These are phyloP conservation scores for Suillus occidentalis DNA, from an alignment of 768 basidiomycete genomes.

Conservation along the genomic window DNA sequence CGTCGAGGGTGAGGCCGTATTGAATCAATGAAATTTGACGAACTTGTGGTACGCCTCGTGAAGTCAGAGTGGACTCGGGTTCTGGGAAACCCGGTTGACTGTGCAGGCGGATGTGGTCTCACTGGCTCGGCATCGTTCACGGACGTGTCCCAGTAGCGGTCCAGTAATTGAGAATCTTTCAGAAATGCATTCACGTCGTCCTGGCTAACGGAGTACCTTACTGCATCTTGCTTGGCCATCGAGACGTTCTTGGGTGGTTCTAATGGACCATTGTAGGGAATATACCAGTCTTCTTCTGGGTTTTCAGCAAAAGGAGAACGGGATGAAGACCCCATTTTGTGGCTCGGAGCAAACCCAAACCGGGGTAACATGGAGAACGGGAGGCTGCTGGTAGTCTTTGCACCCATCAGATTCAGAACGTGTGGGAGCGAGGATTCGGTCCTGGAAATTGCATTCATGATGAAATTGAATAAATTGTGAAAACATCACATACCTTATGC, in stretches of 20 bases:
- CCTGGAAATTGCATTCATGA: background rate
- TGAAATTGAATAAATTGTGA: conserved; percentile 1
- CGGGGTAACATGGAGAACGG: conserved; percentile 41
- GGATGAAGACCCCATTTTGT: conserved; percentile 19
- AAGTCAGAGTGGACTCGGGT: conserved; percentile 42
- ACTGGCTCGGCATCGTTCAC: background rate
- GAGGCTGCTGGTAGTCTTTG: conserved; percentile 31
- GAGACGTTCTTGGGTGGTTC: conserved; percentile 38
- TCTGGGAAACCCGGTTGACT: conserved; percentile 4
- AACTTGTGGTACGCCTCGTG: conserved; percentile 38
- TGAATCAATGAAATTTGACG: conserved; percentile 40
- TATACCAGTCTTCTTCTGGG: conserved; percentile 55
- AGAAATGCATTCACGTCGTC: conserved; percentile 32
- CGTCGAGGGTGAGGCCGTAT: conserved; percentile 28
- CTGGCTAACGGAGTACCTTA: conserved; percentile 38
- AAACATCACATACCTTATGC: background rate
- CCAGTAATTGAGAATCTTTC: conserved; percentile 28
- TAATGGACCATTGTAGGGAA: conserved; percentile 64
- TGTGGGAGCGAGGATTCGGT: background rate
- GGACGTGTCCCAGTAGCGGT: conserved; percentile 25
- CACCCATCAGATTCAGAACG: conserved; percentile 30
- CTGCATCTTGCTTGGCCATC: conserved; percentile 39
- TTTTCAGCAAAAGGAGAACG: conserved; percentile 16
- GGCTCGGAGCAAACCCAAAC: conserved; percentile 27
- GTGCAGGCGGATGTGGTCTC: conserved; percentile 8